Evolutionary conservation across 202 grass and related monocot genomes (phyloP).

Genomic region (Sporobolus alterniflorus): DNA sequence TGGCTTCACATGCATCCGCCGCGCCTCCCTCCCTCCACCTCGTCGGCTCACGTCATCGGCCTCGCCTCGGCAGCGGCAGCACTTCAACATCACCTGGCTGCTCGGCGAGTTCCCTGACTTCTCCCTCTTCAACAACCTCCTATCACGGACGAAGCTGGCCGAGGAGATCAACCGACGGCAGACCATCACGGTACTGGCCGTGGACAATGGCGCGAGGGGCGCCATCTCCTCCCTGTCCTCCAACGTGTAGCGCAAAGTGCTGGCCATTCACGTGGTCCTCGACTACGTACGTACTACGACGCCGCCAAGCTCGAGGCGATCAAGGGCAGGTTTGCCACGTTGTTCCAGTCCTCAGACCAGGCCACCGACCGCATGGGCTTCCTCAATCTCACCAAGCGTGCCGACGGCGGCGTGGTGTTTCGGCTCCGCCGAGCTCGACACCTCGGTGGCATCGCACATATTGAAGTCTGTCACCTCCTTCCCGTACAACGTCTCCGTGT

Average conservation of each 20-base stretch:
- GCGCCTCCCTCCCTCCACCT: not conserved
- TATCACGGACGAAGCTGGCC: conserved; percentile 57
- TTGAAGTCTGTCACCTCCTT: conserved; percentile 55
- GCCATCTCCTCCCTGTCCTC: conserved; percentile 50
- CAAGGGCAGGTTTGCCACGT: conserved; percentile 61
- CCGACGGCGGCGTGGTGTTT: conserved; percentile 55
- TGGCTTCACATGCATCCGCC: conserved; percentile 28
- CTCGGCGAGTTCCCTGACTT: conserved; percentile 51
- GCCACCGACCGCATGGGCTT: conserved; percentile 67
- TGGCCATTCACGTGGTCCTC: conserved; percentile 77
- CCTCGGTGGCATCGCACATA: conserved; percentile 38
- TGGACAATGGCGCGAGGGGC: conserved; percentile 52
- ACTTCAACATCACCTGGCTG: conserved; percentile 62
- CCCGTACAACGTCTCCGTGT: conserved; percentile 81
- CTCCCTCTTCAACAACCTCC: conserved; percentile 55
- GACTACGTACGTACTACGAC: conserved; percentile 95
- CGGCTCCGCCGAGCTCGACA: conserved; percentile 59
- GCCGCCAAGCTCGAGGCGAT: conserved; percentile 50
- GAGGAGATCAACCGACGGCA: conserved; percentile 74
- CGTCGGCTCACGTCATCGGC: conserved; percentile 10
- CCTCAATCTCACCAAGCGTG: conserved; percentile 59
- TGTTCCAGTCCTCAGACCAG: conserved; percentile 64
- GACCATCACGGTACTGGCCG: conserved; percentile 72
- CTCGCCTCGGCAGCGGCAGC: conserved; percentile 17
- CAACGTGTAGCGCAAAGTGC: conserved; percentile 49